Percentiles rank a stretch among this genome's conserved stretches.
These are phyloP conservation scores for Aspergillus quadricinctus DNA, from an alignment of 2,329 filamentous ascomycete genomes.

Conservation along the genomic window DNA sequence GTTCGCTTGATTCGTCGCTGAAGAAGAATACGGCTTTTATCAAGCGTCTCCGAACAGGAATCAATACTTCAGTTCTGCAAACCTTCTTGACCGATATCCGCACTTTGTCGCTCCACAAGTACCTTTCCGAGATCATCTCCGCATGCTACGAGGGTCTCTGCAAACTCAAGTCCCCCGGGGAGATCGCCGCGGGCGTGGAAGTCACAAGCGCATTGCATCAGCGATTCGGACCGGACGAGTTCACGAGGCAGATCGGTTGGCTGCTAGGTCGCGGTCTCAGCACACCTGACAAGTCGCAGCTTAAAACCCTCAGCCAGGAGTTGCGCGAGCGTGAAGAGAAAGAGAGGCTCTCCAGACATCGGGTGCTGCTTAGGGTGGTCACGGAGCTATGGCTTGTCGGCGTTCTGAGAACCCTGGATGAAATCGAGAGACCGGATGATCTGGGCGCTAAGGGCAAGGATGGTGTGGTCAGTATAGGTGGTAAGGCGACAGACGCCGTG, in stretches of 20 bases:
- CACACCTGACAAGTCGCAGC: constrained; percentile 76
- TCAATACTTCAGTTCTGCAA: constrained; percentile 71
- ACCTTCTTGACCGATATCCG: constrained; percentile 89
- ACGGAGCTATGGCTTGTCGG: constrained; percentile 96
- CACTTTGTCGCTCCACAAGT: constrained; percentile 88
- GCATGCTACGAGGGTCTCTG: constrained; percentile 93
- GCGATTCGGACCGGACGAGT: constrained; percentile 84
- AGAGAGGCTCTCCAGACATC: constrained; percentile 80
- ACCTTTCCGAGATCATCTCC: constrained; percentile 93
- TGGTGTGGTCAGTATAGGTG: constrained; percentile 31
- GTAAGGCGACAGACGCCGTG: constrained; percentile 50
- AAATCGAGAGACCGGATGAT: constrained; percentile 62
- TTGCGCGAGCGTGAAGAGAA: constrained; percentile 93
- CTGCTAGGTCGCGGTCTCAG: constrained; percentile 84
- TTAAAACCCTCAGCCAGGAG: constrained; percentile 76
- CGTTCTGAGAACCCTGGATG: constrained; percentile 74
- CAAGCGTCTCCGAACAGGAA: constrained; percentile 85
- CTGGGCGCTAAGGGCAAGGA: constrained; percentile 53
- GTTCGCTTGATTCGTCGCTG: constrained; percentile 84
- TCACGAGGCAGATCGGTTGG: constrained; percentile 90
- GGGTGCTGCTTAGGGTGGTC: constrained; percentile 79
- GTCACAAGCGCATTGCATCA: constrained; percentile 94
- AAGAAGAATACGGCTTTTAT: constrained; percentile 99
- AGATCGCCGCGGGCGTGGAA: constrained; percentile 87
- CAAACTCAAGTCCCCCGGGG: constrained; percentile 84